A percentile compares a stretch with the other conserved stretches of the same genome.
Conservation (phyloP, 495 filamentous ascomycete genomes). For the Penicillium verhagenii region DNA sequence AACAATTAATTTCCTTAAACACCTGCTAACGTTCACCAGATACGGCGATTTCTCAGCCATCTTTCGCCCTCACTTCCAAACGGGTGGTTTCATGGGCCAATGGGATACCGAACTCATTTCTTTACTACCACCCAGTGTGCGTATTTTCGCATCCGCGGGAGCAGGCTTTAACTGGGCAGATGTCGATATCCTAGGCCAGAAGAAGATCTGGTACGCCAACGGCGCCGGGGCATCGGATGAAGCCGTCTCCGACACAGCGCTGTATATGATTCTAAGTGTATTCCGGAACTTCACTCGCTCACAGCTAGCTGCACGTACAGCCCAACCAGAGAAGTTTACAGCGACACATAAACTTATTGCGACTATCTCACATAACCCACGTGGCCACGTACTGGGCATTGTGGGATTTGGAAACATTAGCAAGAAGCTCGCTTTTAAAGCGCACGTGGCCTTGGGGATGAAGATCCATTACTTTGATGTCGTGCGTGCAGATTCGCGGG, state of each 20-base stretch:
- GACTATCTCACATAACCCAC: conserved; percentile 48
- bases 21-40: conserved; percentile 10
- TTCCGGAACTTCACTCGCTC: conserved; percentile 61
- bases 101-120: conserved; percentile 68
- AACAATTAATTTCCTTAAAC: background rate
- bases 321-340: conserved; percentile 35
- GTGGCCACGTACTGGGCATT: conserved; percentile 44
- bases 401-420: conserved; percentile 66
- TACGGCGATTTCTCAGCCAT: conserved; percentile 69
- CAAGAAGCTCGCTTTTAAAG: conserved; percentile 59
- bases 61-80: conserved; percentile 71
- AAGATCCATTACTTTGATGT: conserved; percentile 63
- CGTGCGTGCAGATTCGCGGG: conserved; percentile 41
- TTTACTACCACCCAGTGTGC: conserved; percentile 59
- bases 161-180: conserved; percentile 74
- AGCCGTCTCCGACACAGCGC: conserved; percentile 62
- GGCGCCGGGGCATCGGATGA: conserved; percentile 61
- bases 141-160: conserved; percentile 66
- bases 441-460: conserved; percentile 57
- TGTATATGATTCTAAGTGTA: conserved; percentile 59
- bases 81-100: conserved; percentile 61
- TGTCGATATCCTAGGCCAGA: conserved; percentile 52
- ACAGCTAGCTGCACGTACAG: conserved; percentile 38
- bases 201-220: conserved; percentile 62
- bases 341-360: conserved; percentile 52